These are phyloP conservation scores for Didymella arachidicola DNA, from an alignment of 2,329 filamentous ascomycete genomes.

Conservation along the genomic window DNA sequence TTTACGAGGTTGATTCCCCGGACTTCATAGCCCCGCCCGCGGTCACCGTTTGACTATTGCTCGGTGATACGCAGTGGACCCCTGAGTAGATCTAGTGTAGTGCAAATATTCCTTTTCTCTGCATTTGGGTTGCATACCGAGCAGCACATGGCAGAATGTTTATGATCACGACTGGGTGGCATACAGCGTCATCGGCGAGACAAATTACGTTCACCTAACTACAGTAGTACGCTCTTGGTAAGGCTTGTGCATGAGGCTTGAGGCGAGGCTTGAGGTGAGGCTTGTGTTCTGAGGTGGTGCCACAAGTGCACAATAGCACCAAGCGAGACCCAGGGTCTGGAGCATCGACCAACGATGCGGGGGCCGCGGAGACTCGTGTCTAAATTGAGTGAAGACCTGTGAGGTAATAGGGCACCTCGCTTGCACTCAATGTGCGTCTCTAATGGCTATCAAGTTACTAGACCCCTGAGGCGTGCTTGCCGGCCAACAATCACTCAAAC, in stretches of 20 bases:
- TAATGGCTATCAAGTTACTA: neutral
- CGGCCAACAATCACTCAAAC: neutral
- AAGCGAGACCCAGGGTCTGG: neutral
- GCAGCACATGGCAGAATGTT: neutral
- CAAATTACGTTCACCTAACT: neutral
- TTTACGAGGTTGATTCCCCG: constrained; percentile 1
- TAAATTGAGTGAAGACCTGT: neutral
- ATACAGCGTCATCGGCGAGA: neutral
- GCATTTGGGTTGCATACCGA: neutral
- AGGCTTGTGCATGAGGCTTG: neutral
- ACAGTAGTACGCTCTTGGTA: neutral
- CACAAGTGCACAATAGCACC: neutral
- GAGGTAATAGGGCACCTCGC: neutral
- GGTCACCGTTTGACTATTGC: neutral
- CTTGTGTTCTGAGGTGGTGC: neutral
- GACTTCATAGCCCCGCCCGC: neutral
- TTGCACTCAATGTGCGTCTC: neutral
- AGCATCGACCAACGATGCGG: neutral
- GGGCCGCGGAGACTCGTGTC: neutral
- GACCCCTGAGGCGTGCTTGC: neutral
- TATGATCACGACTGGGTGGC: neutral
- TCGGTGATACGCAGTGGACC: neutral
- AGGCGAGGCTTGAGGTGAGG: neutral
- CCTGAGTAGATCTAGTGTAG: neutral
- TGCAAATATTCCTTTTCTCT: neutral